Base-by-base conservation (phyloP, 371 early-diverging fungal species). In the Syncephalastrum monosporum region DNA sequence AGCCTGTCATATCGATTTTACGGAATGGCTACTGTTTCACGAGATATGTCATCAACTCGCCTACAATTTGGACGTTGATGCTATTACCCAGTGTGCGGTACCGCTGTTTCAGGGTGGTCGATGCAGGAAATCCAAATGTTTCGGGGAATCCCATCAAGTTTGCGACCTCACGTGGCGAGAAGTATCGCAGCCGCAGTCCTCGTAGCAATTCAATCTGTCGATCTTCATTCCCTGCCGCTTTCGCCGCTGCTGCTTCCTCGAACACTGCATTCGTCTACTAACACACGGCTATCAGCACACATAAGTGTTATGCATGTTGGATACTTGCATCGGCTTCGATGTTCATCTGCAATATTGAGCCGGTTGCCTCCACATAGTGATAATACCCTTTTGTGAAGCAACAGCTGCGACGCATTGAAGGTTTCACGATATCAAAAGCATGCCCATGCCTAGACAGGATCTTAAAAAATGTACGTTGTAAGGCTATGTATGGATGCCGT, bases 341-440 rank as follows among this genome's bases (percentile, higher is more conserved):
- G 27, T 71, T 77, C 74, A 82, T 71, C 63, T 88, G 86, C n/a
- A 85, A 57, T 43, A 88, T 79, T 2, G 88, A 88, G 6, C 87
- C 94, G 0, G 89, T 90, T 17, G 86, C 91, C 60, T 92, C 89
- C 8, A 84, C 90, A 68, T 86, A 91, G 55, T 87, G 87, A 52
- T 73, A 77, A 61, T 92, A 93, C 1, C 88, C 89, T 69, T 93
- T 93, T 12, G 94, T 93, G 64, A 93, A 93, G 63, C 94, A 93
- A 55, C 91, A 91, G 24, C 90, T 84, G 24, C 89, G 76, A 25
- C 63, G 75, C 8, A 75, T 79, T 19, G 67, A 63, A 4, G 82
- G 82, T 43, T 86, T 87, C 7, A 91, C 89, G 41, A 92, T 87
- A 67, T 92, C 94, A 72, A 88, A 82, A 13, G 84, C 77, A 38